phyloP scores from a whole-genome alignment of 2,329 filamentous ascomycete species.

The Alternaria angustiovoidea region DNA sequence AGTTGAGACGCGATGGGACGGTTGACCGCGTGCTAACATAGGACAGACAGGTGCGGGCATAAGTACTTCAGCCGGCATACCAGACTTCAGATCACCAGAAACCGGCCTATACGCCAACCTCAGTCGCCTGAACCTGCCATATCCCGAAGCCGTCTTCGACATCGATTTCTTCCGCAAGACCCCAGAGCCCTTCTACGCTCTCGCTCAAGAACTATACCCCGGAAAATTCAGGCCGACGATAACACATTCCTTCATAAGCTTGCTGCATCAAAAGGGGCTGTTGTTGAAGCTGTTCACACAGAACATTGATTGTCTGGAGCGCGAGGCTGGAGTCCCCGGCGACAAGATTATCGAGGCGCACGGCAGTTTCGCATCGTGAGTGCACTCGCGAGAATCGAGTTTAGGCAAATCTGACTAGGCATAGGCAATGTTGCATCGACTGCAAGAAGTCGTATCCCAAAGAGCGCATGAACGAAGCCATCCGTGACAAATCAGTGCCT shows the following conservation, averaged over 20 bases:
- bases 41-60: slow-evolving; percentile 81
- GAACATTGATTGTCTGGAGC: slow-evolving; percentile 96
- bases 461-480: slow-evolving; percentile 74
- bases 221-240: slow-evolving; percentile 89
- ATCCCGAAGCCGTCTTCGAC: slow-evolving; percentile 93
- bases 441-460: slow-evolving; percentile 78
- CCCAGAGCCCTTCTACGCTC: slow-evolving; percentile 88
- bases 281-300: slow-evolving; percentile 92
- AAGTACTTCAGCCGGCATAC: slow-evolving; percentile 76
- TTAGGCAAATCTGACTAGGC: neutral
- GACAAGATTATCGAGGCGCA: slow-evolving; percentile 92
- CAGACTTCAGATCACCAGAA: slow-evolving; percentile 92
- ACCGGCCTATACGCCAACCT: slow-evolving; percentile 96
- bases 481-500: slow-evolving; percentile 74
- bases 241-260: slow-evolving; percentile 84
- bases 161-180: slow-evolving; percentile 86
- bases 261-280: slow-evolving; percentile 80
- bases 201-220: slow-evolving; percentile 91
- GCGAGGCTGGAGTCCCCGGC: slow-evolving; percentile 80
- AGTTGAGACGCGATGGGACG: slow-evolving; percentile 14
- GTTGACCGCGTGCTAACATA: slow-evolving; percentile 8
- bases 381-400: too few species aligned
- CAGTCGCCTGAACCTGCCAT: slow-evolving; percentile 81
- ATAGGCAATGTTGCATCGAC: slow-evolving; percentile 84
- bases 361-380: slow-evolving; percentile 78